Evolutionary conservation across 2,329 filamentous ascomycete genomes (phyloP).

Genomic region (Dothidotthia symphoricarpi): DNA sequence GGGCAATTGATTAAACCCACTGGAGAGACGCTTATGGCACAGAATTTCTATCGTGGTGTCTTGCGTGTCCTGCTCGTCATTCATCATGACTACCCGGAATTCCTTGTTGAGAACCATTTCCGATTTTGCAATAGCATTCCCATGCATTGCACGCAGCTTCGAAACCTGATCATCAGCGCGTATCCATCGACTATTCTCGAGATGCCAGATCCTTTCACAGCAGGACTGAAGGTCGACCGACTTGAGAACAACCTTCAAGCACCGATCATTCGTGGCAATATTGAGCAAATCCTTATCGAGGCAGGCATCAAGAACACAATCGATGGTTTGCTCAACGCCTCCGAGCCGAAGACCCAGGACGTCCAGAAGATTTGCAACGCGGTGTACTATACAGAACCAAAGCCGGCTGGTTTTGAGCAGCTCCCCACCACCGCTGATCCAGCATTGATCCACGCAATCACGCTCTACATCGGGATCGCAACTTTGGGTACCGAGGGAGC

Average conservation of each 20-base stretch:
- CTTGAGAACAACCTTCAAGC: conserved; percentile 70
- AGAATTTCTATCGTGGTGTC: conserved; percentile 80
- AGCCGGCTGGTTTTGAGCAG: conserved; percentile 64
- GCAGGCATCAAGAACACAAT: conserved; percentile 56
- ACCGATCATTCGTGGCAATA: conserved; percentile 64
- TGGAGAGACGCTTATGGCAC: conserved; percentile 66
- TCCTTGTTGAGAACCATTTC: conserved; percentile 82
- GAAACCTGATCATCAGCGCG: conserved; percentile 83
- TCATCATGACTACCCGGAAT: conserved; percentile 93
- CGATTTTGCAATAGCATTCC: conserved; percentile 79
- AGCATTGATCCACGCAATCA: conserved; percentile 73
- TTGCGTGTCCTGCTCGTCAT: conserved; percentile 80
- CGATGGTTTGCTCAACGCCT: conserved; percentile 51
- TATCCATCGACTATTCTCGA: conserved; percentile 69
- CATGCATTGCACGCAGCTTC: conserved; percentile 78
- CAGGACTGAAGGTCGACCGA: conserved; percentile 72
- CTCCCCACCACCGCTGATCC: conserved; percentile 67
- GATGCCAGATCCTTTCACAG: conserved; percentile 70
- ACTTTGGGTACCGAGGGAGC: conserved; percentile 62
- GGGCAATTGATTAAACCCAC: conserved; percentile 76
- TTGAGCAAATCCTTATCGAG: conserved; percentile 50
- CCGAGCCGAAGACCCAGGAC: conserved; percentile 66
- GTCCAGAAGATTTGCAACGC: conserved; percentile 74
- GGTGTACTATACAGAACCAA: conserved; percentile 60
- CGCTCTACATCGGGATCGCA: conserved; percentile 76